Percentiles rank a stretch among this genome's conserved stretches.
Evolutionary conservation across 768 basidiomycete genomes (phyloP).

Genomic region (Rhodotorula toruloides): DNA sequence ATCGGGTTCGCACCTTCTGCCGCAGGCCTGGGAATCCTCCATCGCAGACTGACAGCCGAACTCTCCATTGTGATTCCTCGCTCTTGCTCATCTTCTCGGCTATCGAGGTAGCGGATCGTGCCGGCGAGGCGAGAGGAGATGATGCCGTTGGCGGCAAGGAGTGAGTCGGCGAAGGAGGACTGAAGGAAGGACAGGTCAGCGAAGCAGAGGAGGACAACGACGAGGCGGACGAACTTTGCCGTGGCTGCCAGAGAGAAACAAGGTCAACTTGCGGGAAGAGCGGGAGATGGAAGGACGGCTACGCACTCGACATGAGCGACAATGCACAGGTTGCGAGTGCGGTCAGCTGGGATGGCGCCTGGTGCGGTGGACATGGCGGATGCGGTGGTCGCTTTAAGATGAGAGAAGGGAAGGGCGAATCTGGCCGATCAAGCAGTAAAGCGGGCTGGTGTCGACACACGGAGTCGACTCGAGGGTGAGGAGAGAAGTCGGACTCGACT

Average conservation of each 20-base stretch:
- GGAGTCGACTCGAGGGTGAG: too few relatives aligned
- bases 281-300: neutral
- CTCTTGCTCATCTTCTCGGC: constrained; percentile 93
- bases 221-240: constrained; percentile 10
- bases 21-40: constrained; percentile 59
- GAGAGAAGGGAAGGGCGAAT: neutral
- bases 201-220: neutral
- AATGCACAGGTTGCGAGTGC: constrained; percentile 33
- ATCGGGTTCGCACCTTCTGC: constrained; percentile 47
- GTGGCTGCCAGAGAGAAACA: constrained; percentile 21
- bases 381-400: neutral
- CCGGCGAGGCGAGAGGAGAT: constrained; percentile 92
- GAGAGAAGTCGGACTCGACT: too few relatives aligned
- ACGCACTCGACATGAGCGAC: constrained; percentile 37
- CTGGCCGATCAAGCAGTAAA: too few relatives aligned
- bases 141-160: constrained; percentile 95
- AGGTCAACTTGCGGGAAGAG: neutral
- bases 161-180: constrained; percentile 87
- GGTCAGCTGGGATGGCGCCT: constrained; percentile 4
- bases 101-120: constrained; percentile 91
- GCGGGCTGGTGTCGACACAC: too few relatives aligned
- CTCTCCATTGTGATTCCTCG: constrained; percentile 99
- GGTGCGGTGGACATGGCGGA: constrained; percentile 3
- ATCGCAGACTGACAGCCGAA: constrained; percentile 83
- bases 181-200: constrained; percentile 44